Conservation (phyloP, 345 rosid species). For the Eucalyptus urophylla region DNA sequence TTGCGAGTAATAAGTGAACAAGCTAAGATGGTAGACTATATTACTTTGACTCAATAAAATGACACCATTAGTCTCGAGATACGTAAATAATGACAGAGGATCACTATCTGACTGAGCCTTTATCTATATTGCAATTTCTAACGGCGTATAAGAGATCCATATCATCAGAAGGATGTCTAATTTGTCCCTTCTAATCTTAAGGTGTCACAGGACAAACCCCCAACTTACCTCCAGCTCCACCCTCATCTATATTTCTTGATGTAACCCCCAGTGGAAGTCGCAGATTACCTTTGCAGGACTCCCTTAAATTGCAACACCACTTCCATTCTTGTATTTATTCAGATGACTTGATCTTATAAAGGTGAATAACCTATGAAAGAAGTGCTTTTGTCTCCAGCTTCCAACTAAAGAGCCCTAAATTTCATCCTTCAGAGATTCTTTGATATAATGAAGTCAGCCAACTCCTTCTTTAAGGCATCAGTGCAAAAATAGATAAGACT, state of each 20-base stretch:
- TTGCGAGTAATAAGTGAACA: background rate
- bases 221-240: background rate
- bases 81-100: background rate
- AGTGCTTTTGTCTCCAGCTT: background rate
- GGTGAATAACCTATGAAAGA: background rate
- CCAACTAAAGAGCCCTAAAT: background rate
- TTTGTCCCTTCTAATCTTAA: background rate
- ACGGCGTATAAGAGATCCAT: background rate
- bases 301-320: background rate
- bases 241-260: background rate
- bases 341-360: background rate
- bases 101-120: background rate
- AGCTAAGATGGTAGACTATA: background rate
- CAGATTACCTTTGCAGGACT: background rate
- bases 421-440: background rate
- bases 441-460: background rate
- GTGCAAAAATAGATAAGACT: background rate
- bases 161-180: background rate
- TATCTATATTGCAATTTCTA: background rate
- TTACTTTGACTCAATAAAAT: background rate
- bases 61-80: background rate
- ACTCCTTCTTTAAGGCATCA: background rate
- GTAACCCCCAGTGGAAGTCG: background rate
- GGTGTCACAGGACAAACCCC: background rate
- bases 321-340: background rate